Evolutionary conservation across 257 asterid genomes (phyloP).

Genomic region (Solanum ossicruentum): DNA sequence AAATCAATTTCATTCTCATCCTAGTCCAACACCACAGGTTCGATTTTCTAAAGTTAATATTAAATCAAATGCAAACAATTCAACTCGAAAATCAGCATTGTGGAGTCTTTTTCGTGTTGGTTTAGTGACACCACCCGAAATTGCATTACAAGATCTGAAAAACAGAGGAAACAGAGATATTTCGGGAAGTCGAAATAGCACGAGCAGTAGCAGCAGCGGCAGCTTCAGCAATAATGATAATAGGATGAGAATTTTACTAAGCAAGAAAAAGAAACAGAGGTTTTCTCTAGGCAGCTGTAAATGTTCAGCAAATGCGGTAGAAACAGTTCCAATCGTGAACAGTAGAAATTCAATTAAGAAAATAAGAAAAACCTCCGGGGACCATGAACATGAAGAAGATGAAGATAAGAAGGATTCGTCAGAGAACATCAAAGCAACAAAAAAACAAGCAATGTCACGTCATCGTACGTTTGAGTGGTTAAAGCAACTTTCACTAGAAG

Average conservation of each 20-base stretch:
- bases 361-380: background rate
- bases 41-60: conserved; percentile 6
- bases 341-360: conserved; percentile 10
- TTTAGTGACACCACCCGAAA: conserved; percentile 61
- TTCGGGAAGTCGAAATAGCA: conserved; percentile 41
- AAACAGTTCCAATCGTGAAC: conserved; percentile 19
- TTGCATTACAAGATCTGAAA: conserved; percentile 44
- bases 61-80: background rate
- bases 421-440: background rate
- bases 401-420: background rate
- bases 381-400: background rate
- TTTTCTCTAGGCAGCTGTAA: conserved; percentile 44
- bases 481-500: conserved; percentile 73
- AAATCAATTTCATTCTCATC: conserved; percentile 63
- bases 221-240: background rate
- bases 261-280: conserved; percentile 18
- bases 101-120: conserved; percentile 64
- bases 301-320: conserved; percentile 46
- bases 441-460: conserved; percentile 46
- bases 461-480: conserved; percentile 89
- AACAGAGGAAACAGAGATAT: conserved; percentile 7
- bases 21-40: conserved; percentile 78
- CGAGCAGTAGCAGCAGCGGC: conserved; percentile 17
- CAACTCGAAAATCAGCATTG: conserved; percentile 11
- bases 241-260: background rate